These are phyloP conservation scores for Cardamine resedifolia DNA, from an alignment of 345 rosid genomes.

Conservation along the genomic window DNA sequence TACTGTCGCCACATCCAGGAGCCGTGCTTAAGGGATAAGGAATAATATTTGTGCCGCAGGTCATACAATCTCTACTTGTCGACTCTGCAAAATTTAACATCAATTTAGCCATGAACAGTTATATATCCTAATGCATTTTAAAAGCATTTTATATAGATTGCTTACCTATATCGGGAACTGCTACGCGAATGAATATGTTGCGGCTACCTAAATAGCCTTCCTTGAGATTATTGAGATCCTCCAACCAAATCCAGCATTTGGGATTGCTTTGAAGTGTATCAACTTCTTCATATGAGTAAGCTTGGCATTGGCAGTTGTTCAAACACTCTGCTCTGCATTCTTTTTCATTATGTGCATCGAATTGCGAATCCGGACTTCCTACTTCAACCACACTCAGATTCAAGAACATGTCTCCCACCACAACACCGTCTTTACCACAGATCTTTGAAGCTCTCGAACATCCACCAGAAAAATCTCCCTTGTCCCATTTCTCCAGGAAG, in stretches of 20 bases:
- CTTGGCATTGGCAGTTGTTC: conserved; percentile 57
- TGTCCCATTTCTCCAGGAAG: conserved; percentile 42
- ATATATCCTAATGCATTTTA: background rate
- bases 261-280: conserved; percentile 11
- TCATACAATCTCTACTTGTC: conserved; percentile 44
- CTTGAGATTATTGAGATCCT: conserved; percentile 53
- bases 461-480: conserved; percentile 42
- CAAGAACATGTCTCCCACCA: conserved; percentile 44
- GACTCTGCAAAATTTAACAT: conserved; percentile 42
- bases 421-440: conserved; percentile 40
- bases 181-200: conserved; percentile 44
- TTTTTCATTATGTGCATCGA: conserved; percentile 35
- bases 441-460: conserved; percentile 46
- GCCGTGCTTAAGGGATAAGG: conserved; percentile 70
- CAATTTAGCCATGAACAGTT: background rate
- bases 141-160: background rate
- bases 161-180: conserved; percentile 52
- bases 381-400: conserved; percentile 52
- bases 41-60: conserved; percentile 51
- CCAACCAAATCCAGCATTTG: conserved; percentile 63
- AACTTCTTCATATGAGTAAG: conserved; percentile 50
- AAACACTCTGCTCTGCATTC: conserved; percentile 58
- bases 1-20: conserved; percentile 57
- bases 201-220: conserved; percentile 46
- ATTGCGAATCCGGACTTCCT: conserved; percentile 50